Evolutionary conservation across 768 basidiomycete species (phyloP).

Genomic region (Favolaschia claudopus): DNA sequence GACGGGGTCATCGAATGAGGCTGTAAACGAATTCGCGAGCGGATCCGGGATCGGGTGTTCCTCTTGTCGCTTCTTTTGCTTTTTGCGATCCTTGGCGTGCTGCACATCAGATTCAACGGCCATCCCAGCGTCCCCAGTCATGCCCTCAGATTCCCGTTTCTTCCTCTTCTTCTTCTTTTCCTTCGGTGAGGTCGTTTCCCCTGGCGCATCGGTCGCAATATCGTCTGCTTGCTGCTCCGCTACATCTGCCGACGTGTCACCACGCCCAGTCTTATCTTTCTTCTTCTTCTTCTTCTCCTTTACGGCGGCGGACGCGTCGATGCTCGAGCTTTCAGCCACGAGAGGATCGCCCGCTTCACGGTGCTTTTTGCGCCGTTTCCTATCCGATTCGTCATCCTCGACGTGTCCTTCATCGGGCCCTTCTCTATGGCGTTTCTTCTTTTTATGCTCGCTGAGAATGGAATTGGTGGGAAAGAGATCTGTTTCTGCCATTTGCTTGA

Average conservation of each 20-base stretch:
- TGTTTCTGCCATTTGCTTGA: conserved; percentile 13
- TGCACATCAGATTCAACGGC: not conserved
- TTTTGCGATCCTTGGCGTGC: not conserved
- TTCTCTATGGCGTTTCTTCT: conserved; percentile 43
- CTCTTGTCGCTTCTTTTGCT: conserved; percentile 13
- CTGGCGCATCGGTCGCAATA: not conserved
- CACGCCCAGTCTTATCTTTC: conserved; percentile 34
- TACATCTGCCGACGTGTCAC: not conserved
- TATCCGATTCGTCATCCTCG: not conserved
- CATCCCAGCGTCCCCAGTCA: not conserved
- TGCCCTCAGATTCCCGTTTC: not conserved
- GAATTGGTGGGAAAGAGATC: not conserved
- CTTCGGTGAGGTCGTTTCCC: not conserved
- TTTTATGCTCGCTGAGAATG: conserved; percentile 34
- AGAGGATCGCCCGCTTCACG: too few relatives aligned
- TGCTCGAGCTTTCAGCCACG: too few relatives aligned
- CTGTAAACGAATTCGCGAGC: too few relatives aligned
- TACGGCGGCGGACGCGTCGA: not conserved
- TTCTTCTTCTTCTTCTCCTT: conserved; percentile 37
- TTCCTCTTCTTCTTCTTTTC: not conserved
- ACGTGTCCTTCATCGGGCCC: not conserved
- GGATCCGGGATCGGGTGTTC: too few relatives aligned
- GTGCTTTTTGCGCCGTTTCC: too few relatives aligned
- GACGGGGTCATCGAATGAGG: not conserved
- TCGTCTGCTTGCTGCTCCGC: conserved; percentile 43